Evolutionary conservation across 2,329 filamentous ascomycete genomes (phyloP).

Genomic region (Mycosphaerella sp.): DNA sequence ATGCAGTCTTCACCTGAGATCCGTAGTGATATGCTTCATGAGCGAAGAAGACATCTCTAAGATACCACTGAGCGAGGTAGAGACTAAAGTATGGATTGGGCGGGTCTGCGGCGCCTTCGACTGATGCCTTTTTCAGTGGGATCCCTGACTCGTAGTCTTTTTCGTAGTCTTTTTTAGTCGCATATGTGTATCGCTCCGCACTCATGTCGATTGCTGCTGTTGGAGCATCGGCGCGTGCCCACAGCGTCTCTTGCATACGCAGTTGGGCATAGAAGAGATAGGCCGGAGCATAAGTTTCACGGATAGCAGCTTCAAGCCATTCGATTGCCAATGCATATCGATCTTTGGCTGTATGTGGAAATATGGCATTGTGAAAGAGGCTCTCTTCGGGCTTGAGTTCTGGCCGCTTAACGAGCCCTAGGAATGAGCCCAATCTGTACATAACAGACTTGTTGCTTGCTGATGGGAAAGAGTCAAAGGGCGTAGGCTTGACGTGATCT

Average conservation of each 20-base stretch:
- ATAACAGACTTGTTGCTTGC: neutral
- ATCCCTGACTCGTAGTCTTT: conserved; percentile 17
- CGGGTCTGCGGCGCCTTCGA: conserved; percentile 13
- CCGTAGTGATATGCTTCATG: conserved; percentile 13
- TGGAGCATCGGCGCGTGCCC: conserved; percentile 22
- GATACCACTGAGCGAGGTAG: conserved; percentile 16
- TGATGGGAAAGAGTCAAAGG: conserved; percentile 30
- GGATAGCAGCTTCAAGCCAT: conserved; percentile 26
- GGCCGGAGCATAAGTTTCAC: conserved; percentile 26
- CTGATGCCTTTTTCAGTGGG: neutral
- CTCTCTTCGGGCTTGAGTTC: conserved; percentile 14
- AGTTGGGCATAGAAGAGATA: conserved; percentile 26
- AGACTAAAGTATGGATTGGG: conserved; percentile 25
- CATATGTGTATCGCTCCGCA: conserved; percentile 26
- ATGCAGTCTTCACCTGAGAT: neutral
- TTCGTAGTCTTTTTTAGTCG: conserved; percentile 22
- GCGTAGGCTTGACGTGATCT: conserved; percentile 31
- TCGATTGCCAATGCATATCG: conserved; percentile 25
- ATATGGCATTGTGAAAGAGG: conserved; percentile 28
- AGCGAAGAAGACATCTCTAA: conserved; percentile 27
- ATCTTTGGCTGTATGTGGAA: conserved; percentile 22
- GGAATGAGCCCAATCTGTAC: neutral
- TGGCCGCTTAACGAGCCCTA: conserved; percentile 7
- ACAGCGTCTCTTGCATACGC: conserved; percentile 23
- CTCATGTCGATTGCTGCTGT: conserved; percentile 22